Base-by-base conservation (phyloP, 768 basidiomycete species). In the Strobilomyces echinocephalus region DNA sequence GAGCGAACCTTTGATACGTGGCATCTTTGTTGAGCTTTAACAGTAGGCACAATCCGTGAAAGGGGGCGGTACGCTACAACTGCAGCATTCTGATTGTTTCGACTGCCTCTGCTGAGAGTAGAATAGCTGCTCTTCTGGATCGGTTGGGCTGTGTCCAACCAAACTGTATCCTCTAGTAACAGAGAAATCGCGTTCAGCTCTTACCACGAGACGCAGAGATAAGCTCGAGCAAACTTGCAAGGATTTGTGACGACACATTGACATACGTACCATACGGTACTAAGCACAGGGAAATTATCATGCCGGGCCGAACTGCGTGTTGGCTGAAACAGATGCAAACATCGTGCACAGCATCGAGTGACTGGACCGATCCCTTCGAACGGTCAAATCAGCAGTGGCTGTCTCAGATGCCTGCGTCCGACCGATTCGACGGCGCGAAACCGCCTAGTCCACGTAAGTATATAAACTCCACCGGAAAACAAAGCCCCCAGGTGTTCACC, bases 371-470 rank as follows among this genome's bases (percentile, higher is more conserved):
- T 35, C 21, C 4, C 2, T 18, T 18, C 30, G 11, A 34, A 15
- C 36, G 28, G 16, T 18, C 15, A 8, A 44, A 5, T 30, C 15
- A 28, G 28, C 14, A 24, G 10, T 28, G 15, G 26, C 16, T 28
- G 12, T 47, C 42, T 35, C 18, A 21, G 36, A 65, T 65, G 63
- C 40, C 47, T 26, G 15, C 40, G 3, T 54, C 54, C 31, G 40
- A 53, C 42, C 26, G 10, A n/a, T 8, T 21, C 3, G 10, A 16
- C 28, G 33, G 18, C 12, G 26, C 53, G 38, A 58, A 43, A 33
- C 67, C 57, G 16, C 66, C 67, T 1, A 67, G 64, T 46, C 60
- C 66, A 46, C 67, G 66, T 67, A 43, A 60, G 67, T 56, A 8
- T 1, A 33, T 42, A 45, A 8, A 39, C 1, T 49, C 3, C 10